Base-by-base conservation (phyloP, 345 rosid species). In the Anacardium occidentale region DNA sequence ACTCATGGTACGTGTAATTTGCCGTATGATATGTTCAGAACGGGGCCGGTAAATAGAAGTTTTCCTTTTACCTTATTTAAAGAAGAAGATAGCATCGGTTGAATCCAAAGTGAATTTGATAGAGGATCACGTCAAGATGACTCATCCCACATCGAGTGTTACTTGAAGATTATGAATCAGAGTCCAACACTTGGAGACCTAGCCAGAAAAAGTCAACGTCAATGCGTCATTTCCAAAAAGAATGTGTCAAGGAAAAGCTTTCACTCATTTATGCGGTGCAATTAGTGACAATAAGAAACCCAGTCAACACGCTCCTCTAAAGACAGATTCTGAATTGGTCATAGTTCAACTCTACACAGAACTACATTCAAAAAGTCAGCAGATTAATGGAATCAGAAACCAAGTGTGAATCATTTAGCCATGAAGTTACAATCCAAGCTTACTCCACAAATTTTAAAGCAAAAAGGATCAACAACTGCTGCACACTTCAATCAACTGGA, bases 141-240 rank as follows among this genome's bases (percentile, higher is more conserved):
- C 25, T 26, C 66, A 32, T 18, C 14, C 26, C 57, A 18, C 57
- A 47, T 25, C 57, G 57, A 37, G 42, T 37, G 42, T 37, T 59
- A 26, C 1, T 47, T 45, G 9, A 48, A 25, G 24, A n/a, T n/a
- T n/a, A 4, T 17, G 42, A 48, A 50, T 45, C 64, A 45, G 54
- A 29, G 73, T 42, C 54, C 9, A 44, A 21, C 25, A 25, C 73
- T 15, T 26, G 2, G 45, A 20, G 4, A 48, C 45, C 34, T 60
- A 18, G 18, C 66, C 14, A 20, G 57, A 47, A 47, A 47, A n/a
- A 13, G 66, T 70, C 74, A 29, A 70, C 29, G 58, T 60, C 74
- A 48, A 70, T 47, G 8, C 2, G 18, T 29, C 74, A 7, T 29
- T 47, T 47, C 22, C 13, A 1, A 25, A 70, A 47, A 14, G 2